phyloP scores from a whole-genome alignment of 2,329 filamentous ascomycete species.

The Xylariales sp. region DNA sequence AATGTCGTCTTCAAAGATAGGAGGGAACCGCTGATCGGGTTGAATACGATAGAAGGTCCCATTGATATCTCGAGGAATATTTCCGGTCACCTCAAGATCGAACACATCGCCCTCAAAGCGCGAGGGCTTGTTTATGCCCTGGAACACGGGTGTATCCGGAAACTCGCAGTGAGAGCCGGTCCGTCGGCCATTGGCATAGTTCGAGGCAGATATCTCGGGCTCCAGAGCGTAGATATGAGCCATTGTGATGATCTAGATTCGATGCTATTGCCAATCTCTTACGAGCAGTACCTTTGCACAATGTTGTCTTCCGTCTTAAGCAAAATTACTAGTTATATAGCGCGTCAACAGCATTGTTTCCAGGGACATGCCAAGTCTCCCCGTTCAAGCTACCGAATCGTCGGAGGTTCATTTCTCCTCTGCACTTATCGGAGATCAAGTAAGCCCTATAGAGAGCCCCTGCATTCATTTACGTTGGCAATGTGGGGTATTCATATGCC shows the following conservation, averaged over 20 bases:
- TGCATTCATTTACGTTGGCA: neutral
- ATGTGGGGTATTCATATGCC: neutral
- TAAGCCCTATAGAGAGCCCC: neutral
- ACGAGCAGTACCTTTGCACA: neutral
- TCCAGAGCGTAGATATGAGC: slow-evolving; percentile 31
- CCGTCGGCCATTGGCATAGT: slow-evolving; percentile 23
- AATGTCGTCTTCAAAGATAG: slow-evolving; percentile 47
- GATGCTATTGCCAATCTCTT: neutral
- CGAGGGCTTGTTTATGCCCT: slow-evolving; percentile 33
- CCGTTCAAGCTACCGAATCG: neutral
- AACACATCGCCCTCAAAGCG: slow-evolving; percentile 35
- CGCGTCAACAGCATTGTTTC: no score
- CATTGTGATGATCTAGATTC: slow-evolving; percentile 18
- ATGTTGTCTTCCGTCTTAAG: neutral
- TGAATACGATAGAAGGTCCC: slow-evolving; percentile 47
- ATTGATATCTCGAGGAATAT: slow-evolving; percentile 38
- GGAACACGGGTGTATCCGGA: slow-evolving; percentile 28
- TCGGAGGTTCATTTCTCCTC: neutral
- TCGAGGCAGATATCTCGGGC: slow-evolving; percentile 26
- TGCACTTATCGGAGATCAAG: neutral
- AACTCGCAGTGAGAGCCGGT: slow-evolving; percentile 25
- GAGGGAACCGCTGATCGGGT: slow-evolving; percentile 50
- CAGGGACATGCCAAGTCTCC: neutral
- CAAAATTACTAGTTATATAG: neutral
- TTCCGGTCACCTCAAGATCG: slow-evolving; percentile 36